Base-by-base conservation (phyloP, 2,329 filamentous ascomycete genomes). In the Tolypocladium endophyticum region DNA sequence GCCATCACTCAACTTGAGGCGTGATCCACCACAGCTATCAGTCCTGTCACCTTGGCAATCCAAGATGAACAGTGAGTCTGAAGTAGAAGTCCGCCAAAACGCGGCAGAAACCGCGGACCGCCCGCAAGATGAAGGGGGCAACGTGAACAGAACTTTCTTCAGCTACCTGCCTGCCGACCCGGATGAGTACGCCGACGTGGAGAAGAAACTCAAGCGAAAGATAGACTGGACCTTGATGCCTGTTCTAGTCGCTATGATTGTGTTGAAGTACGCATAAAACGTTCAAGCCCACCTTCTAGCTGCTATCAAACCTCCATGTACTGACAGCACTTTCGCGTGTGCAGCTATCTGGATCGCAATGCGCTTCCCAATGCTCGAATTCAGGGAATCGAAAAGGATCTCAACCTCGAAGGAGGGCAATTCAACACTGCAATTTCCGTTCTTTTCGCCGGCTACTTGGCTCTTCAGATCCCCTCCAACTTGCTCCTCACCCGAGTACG, bases 401-500 rank as follows among this genome's bases (percentile, higher is more conserved):
- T 52, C 18, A 52, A 52, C 6, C 47, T 52, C 28, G 23, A 52
- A 33, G 47, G 28, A 2, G 28, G 16, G 8, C 47, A 52, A 8
- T 52, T 52, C 28, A 52, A 52, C 28, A 52, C 3, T 12, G 72
- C 70, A 43, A 70, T 73, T 23, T 73, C 71, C 0, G 70, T 73
- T 39, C 67, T 73, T 0, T 73, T 72, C 33, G 69, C 71, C 20
- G 70, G 81, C 64, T 75, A 70, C 56, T 67, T 62, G 33, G 52
- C 59, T 3, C 43, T 57, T 25, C 67, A 77, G 56, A 67, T 74
- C 0, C 74, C 73, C 0, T 75, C 72, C 57, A 77, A 77, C 60
- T 71, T 76, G 66, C 58, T 76, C 1, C 69, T 77, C 11, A 70
- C 66, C 60, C 71, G 74, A 58, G 71, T 77, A 50, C 71, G 72